A percentile compares a stretch with the other conserved stretches of the same genome.
Evolutionary conservation across 2,329 filamentous ascomycete genomes (phyloP).

Genomic region (Cladosporium sp.): DNA sequence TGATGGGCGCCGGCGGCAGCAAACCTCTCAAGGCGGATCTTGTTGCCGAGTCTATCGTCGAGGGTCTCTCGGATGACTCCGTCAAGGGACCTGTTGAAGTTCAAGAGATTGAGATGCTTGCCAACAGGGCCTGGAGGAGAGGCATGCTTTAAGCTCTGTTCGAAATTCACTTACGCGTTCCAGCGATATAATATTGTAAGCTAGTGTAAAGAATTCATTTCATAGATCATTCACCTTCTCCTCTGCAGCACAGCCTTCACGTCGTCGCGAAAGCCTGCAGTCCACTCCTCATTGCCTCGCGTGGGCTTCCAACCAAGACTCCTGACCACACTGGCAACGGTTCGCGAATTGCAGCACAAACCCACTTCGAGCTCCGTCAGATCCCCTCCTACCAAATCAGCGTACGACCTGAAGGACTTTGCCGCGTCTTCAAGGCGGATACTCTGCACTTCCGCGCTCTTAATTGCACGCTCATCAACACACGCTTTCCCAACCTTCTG

Average conservation of each 20-base stretch:
- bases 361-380: slow-evolving; percentile 32
- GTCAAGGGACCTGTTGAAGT: slow-evolving; percentile 74
- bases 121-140: slow-evolving; percentile 80
- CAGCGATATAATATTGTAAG: slow-evolving; percentile 2
- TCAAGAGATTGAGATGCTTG: slow-evolving; percentile 74
- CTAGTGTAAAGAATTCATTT: not conserved
- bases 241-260: not conserved
- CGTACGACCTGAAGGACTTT: slow-evolving; percentile 13
- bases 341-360: slow-evolving; percentile 25
- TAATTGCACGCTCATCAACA: slow-evolving; percentile 29
- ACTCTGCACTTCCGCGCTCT: not conserved
- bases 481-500: slow-evolving; percentile 34
- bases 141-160: slow-evolving; percentile 66
- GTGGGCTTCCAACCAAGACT: slow-evolving; percentile 18
- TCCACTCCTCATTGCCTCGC: slow-evolving; percentile 15
- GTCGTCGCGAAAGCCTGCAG: slow-evolving; percentile 9
- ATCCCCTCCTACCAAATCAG: slow-evolving; percentile 18
- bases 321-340: slow-evolving; percentile 13
- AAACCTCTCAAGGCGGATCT: slow-evolving; percentile 85
- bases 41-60: slow-evolving; percentile 85
- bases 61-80: slow-evolving; percentile 71
- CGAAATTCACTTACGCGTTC: not conserved
- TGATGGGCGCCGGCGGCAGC: slow-evolving; percentile 77
- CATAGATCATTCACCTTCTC: not conserved
- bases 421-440: slow-evolving; percentile 16